Evolutionary conservation across 1,139 yeast species (phyloP).

Genomic region (Yamadazyma taylorii): DNA sequence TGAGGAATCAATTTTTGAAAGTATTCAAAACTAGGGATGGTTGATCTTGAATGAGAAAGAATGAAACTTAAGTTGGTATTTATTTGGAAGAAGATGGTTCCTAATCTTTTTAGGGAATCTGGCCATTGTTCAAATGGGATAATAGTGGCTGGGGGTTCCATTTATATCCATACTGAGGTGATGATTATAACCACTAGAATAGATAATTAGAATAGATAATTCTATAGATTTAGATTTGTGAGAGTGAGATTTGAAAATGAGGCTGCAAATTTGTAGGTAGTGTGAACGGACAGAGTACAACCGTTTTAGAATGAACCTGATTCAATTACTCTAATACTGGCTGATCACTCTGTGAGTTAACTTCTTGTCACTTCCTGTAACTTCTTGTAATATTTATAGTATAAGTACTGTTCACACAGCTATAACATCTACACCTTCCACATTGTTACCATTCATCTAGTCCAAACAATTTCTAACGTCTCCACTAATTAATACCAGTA

Average conservation of each 20-base stretch:
- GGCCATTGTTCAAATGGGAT: conserved; percentile 14
- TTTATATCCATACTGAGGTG: no score
- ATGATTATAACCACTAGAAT: neutral
- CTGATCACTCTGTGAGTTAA: no score
- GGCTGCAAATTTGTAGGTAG: neutral
- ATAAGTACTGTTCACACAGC: no score
- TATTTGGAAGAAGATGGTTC: conserved; percentile 28
- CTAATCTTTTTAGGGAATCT: conserved; percentile 16
- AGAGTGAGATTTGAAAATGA: neutral
- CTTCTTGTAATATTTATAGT: no score
- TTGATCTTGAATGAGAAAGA: conserved; percentile 41
- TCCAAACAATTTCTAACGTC: no score
- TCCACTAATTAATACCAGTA: no score
- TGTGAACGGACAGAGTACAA: neutral
- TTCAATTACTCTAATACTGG: no score
- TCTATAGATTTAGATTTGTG: neutral
- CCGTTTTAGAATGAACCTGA: no score
- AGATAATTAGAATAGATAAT: no score
- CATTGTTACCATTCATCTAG: no score
- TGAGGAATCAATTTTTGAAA: conserved; percentile 31
- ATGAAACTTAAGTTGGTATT: conserved; percentile 46
- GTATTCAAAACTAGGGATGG: conserved; percentile 40
- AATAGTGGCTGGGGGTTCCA: neutral
- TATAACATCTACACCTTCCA: no score
- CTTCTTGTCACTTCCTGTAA: no score